Evolutionary conservation across 2,329 filamentous ascomycete species (phyloP).

Genomic region (Fusarium musae): DNA sequence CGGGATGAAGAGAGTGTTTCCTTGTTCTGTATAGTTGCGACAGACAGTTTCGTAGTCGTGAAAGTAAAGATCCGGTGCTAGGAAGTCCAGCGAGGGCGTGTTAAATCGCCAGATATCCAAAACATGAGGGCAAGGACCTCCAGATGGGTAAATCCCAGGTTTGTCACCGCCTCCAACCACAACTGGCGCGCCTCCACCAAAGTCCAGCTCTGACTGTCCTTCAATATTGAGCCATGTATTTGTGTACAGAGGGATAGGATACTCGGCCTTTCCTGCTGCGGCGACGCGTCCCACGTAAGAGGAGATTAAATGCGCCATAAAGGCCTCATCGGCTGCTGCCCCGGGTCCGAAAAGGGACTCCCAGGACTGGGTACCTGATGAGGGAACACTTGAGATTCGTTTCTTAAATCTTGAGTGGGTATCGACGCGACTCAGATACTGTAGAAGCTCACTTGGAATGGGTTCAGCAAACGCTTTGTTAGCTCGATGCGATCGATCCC

Average conservation of each 20-base stretch:
- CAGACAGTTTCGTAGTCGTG: slow-evolving; percentile 59
- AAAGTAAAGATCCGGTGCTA: slow-evolving; percentile 61
- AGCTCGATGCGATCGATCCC: slow-evolving; percentile 57
- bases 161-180: slow-evolving; percentile 50
- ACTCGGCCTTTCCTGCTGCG: slow-evolving; percentile 48
- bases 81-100: slow-evolving; percentile 56
- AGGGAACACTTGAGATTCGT: slow-evolving; percentile 40
- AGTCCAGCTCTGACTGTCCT: slow-evolving; percentile 46
- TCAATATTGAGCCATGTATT: slow-evolving; percentile 53
- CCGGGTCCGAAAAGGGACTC: slow-evolving; percentile 48
- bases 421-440: slow-evolving; percentile 38
- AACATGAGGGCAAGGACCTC: slow-evolving; percentile 48
- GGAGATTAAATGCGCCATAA: slow-evolving; percentile 52
- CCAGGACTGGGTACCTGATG: slow-evolving; percentile 46
- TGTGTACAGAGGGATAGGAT: slow-evolving; percentile 49
- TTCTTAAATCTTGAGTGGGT: slow-evolving; percentile 47
- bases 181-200: slow-evolving; percentile 45
- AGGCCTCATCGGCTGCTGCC: slow-evolving; percentile 47
- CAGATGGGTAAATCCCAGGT: slow-evolving; percentile 52
- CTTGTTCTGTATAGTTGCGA: slow-evolving; percentile 54
- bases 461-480: slow-evolving; percentile 54
- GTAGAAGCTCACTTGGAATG: slow-evolving; percentile 44
- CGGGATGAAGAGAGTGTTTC: slow-evolving; percentile 61
- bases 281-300: slow-evolving; percentile 50
- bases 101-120: slow-evolving; percentile 55